Percentiles rank a stretch among this genome's conserved stretches.
Evolutionary conservation across 106 monocot species (phyloP).

Genomic region (Apostasia shenzhenica): DNA sequence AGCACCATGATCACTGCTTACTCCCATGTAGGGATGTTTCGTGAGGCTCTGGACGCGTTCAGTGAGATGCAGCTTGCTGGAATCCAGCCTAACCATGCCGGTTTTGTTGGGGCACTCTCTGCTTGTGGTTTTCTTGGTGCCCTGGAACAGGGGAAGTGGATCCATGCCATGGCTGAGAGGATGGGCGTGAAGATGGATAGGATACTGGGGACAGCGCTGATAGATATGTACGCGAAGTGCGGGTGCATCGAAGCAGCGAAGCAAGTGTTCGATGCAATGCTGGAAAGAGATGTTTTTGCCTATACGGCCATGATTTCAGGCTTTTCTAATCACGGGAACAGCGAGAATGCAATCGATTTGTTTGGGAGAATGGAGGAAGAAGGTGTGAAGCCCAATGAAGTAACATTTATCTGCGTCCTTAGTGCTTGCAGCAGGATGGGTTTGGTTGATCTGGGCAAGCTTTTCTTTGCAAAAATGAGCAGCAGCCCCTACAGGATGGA

Average conservation of each 20-base stretch:
- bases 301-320: constrained; percentile 82
- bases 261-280: constrained; percentile 49
- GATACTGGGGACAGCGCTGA: constrained; percentile 42
- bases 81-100: constrained; percentile 42
- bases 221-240: constrained; percentile 70
- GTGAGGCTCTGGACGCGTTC: constrained; percentile 37
- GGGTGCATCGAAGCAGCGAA: constrained; percentile 32
- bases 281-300: constrained; percentile 66
- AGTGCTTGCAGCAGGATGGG: constrained; percentile 67
- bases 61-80: constrained; percentile 40
- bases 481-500: constrained; percentile 24
- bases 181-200: constrained; percentile 29
- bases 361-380: constrained; percentile 55
- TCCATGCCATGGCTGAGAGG: constrained; percentile 30
- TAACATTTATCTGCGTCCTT: constrained; percentile 72
- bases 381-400: constrained; percentile 59
- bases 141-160: constrained; percentile 49
- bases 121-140: constrained; percentile 52
- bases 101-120: constrained; percentile 31
- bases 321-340: constrained; percentile 53
- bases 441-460: constrained; percentile 39
- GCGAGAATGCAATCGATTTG: constrained; percentile 43
- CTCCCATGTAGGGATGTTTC: constrained; percentile 26
- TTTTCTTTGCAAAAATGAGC: constrained; percentile 48
- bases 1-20: constrained; percentile 50